Conservation (phyloP, 768 basidiomycete genomes). For the Amylocystis lapponica region DNA sequence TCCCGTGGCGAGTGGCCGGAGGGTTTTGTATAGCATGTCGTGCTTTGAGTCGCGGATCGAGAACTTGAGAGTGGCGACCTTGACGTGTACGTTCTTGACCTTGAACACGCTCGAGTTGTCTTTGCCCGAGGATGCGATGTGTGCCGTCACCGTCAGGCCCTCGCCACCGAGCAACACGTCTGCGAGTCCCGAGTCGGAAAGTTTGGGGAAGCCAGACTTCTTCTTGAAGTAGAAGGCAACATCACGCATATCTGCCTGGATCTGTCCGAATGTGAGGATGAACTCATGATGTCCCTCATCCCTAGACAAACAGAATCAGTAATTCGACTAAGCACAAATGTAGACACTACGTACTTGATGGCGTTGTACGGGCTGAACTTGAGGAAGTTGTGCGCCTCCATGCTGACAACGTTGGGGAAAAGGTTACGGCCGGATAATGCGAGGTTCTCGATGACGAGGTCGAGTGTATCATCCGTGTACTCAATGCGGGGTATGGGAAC, state of each 20-base stretch:
- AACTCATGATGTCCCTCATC: constrained; percentile 71
- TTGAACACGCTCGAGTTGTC: constrained; percentile 69
- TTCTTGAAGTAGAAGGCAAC: constrained; percentile 88
- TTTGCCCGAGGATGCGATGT: constrained; percentile 53
- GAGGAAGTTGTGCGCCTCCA: constrained; percentile 78
- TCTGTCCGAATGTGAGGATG: constrained; percentile 71
- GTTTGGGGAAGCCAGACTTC: constrained; percentile 78
- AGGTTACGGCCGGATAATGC: constrained; percentile 84
- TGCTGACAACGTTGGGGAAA: constrained; percentile 70
- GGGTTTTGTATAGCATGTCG: constrained; percentile 79
- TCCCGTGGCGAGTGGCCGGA: constrained; percentile 72
- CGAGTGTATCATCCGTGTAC: constrained; percentile 82
- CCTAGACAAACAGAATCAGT: constrained; percentile 18
- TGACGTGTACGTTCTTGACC: constrained; percentile 66
- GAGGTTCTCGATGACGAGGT: constrained; percentile 91
- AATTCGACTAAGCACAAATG: background rate
- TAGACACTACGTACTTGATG: constrained; percentile 15
- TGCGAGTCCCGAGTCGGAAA: constrained; percentile 78
- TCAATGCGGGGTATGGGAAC: constrained; percentile 91
- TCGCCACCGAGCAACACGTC: constrained; percentile 82
- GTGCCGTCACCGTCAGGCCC: constrained; percentile 67
- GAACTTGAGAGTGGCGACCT: constrained; percentile 85
- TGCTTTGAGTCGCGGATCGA: constrained; percentile 89
- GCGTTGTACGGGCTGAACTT: constrained; percentile 78
- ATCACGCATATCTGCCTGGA: constrained; percentile 92